Evolutionary conservation across 257 asterid species (phyloP).

Genomic region (Nicotiana tomentosiformis): DNA sequence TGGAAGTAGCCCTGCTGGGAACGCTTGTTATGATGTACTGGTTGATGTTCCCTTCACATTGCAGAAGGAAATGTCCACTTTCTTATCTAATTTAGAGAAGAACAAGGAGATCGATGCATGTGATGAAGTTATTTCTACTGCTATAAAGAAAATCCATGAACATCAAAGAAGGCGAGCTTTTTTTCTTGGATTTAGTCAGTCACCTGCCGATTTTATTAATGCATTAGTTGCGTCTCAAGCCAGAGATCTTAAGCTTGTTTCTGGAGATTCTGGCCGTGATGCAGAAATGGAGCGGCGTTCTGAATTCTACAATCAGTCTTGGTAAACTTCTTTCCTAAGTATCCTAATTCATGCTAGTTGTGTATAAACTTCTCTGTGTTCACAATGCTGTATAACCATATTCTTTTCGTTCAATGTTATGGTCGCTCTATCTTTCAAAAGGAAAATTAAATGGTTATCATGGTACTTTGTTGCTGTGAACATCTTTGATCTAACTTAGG

Average conservation of each 20-base stretch:
- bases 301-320: slow-evolving; percentile 76
- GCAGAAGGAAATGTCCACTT: slow-evolving; percentile 46
- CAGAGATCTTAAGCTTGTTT: slow-evolving; percentile 69
- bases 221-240: slow-evolving; percentile 76
- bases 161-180: slow-evolving; percentile 61
- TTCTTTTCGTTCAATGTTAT: background rate
- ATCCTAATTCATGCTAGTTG: background rate
- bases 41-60: slow-evolving; percentile 62
- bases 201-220: slow-evolving; percentile 84
- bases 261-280: slow-evolving; percentile 52
- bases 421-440: background rate
- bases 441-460: background rate
- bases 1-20: slow-evolving; percentile 65
- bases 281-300: slow-evolving; percentile 66
- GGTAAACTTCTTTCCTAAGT: slow-evolving; percentile 34
- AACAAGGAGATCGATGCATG: slow-evolving; percentile 54
- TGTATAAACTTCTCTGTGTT: background rate
- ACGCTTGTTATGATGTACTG: slow-evolving; percentile 69
- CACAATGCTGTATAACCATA: background rate
- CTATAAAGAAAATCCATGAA: slow-evolving; percentile 62
- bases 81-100: slow-evolving; percentile 47
- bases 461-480: background rate
- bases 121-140: slow-evolving; percentile 62
- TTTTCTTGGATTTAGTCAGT: slow-evolving; percentile 87
- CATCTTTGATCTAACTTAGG: background rate